Evolutionary conservation across 169 alveolate species (phyloP).

Genomic region (Plasmodium relictum): DNA sequence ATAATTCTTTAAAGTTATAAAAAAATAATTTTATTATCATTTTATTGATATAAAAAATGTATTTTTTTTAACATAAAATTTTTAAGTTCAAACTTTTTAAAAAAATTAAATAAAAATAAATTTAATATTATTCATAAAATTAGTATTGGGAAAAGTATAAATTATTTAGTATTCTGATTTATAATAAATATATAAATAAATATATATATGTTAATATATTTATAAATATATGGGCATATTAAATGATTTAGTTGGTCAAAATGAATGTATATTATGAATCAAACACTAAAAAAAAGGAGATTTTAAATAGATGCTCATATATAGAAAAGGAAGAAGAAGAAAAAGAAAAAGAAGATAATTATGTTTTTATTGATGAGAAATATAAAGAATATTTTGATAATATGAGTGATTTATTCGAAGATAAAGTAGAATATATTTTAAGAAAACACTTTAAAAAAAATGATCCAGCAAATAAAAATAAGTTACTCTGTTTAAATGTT

Average conservation of each 20-base stretch:
- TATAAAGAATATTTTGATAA: conserved; percentile 58
- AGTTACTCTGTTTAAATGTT: conserved; percentile 45
- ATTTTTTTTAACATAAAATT: no score
- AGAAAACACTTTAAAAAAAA: conserved; percentile 68
- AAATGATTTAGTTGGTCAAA: background rate
- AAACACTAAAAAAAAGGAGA: conserved; percentile 8
- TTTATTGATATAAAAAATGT: no score
- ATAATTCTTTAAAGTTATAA: no score
- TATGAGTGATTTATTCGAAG: conserved; percentile 72
- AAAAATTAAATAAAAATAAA: no score
- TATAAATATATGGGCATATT: no score
- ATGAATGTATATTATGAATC: conserved; percentile 11
- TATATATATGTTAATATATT: no score
- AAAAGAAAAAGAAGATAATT: conserved; percentile 38
- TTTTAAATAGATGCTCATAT: background rate
- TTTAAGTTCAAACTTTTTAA: no score
- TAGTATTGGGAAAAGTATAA: no score
- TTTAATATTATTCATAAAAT: no score
- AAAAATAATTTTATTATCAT: no score
- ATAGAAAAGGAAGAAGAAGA: background rate
- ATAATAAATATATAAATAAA: no score
- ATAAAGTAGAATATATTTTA: conserved; percentile 46
- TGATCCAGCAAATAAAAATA: conserved; percentile 69
- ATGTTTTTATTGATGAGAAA: conserved; percentile 68
- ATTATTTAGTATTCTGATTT: no score